These are phyloP conservation scores for Verticillium alfalfae DNA, from an alignment of 2,329 filamentous ascomycete genomes.

Conservation along the genomic window DNA sequence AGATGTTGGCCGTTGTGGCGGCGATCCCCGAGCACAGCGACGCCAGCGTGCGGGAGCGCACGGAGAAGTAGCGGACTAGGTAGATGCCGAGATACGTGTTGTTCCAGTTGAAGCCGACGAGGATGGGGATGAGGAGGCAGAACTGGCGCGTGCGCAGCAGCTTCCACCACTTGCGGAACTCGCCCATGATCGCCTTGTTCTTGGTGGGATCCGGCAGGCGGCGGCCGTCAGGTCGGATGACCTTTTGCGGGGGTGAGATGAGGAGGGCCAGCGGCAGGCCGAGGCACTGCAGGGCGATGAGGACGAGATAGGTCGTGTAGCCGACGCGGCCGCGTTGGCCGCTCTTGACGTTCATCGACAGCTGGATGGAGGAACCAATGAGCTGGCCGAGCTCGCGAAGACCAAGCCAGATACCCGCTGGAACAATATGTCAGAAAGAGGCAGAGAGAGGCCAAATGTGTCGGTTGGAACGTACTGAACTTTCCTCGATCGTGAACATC, in stretches of 20 bases:
- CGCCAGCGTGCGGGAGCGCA: conserved; percentile 39
- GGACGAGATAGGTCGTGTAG: conserved; percentile 32
- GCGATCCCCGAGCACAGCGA: conserved; percentile 38
- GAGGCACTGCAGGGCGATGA: conserved; percentile 38
- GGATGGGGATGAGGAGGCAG: conserved; percentile 40
- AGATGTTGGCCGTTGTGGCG: conserved; percentile 36
- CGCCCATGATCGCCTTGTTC: conserved; percentile 23
- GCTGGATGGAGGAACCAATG: conserved; percentile 44
- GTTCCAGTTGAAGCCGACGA: conserved; percentile 46
- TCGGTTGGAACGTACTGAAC: conserved; percentile 17
- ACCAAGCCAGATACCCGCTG: conserved; percentile 46
- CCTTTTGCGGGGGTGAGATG: conserved; percentile 37
- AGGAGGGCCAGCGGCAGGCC: conserved; percentile 38
- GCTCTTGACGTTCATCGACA: conserved; percentile 39
- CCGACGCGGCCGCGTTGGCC: conserved; percentile 37
- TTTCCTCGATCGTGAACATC: conserved; percentile 38
- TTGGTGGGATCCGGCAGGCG: conserved; percentile 20
- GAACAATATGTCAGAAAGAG: background rate
- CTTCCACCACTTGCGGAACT: conserved; percentile 23
- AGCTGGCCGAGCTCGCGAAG: conserved; percentile 47
- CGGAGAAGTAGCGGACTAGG: conserved; percentile 45
- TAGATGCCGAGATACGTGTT: conserved; percentile 45
- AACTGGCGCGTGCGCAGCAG: conserved; percentile 37
- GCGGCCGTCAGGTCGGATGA: conserved; percentile 30
- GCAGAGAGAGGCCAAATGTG: background rate